Base-by-base conservation (phyloP, 1,284 basidiomycete genomes). In the Fomes fomentarius region DNA sequence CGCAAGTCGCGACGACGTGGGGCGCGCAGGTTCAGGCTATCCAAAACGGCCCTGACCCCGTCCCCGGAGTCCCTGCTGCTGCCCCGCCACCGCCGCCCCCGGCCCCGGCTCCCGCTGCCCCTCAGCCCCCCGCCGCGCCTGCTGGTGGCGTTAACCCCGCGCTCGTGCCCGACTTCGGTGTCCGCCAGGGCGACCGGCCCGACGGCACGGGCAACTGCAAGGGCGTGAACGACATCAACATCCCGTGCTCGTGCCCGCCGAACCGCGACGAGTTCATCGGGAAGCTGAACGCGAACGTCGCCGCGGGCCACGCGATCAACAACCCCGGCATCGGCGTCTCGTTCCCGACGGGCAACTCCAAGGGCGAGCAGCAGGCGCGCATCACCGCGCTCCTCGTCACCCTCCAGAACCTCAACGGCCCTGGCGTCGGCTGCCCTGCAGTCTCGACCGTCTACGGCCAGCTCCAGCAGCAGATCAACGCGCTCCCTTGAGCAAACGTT, bases 231-330 rank as follows among this genome's bases (percentile, higher is more conserved):
- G 50, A 50, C 47, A 52, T 74, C 67, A 69, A 69, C 61, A 64
- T 77, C 22, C 75, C 75, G 0, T 77, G 75, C 63, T 38, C 56
- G 31, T 77, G 75, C 65, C 75, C 75, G 26, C 75, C 75, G 0
- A 28, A 60, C 33, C 71, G 71, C 45, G 62, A 60, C 40, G 53
- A 54, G 14, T 76, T 70, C 67, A 68, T 74, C 61, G 50, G 62
- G 37, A 50, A 62, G 50, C 63, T 75, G 49, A 66, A 62, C 38
- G 68, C 63, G 14, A 74, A 76, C 61, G 69, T 75, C 33, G 57
- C 59, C n/a, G 72, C 72, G 8, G 74, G 75, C 24, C 60, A 70
- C 24, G 71, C 69, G 10, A 61, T 75, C 17, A 71, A 75, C 65
- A 75, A 76, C 66, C 69, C 75, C 15, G 34, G 54, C 11, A 69